These are phyloP conservation scores for Ramalina intermedia DNA, from an alignment of 495 filamentous ascomycete species.

Conservation along the genomic window DNA sequence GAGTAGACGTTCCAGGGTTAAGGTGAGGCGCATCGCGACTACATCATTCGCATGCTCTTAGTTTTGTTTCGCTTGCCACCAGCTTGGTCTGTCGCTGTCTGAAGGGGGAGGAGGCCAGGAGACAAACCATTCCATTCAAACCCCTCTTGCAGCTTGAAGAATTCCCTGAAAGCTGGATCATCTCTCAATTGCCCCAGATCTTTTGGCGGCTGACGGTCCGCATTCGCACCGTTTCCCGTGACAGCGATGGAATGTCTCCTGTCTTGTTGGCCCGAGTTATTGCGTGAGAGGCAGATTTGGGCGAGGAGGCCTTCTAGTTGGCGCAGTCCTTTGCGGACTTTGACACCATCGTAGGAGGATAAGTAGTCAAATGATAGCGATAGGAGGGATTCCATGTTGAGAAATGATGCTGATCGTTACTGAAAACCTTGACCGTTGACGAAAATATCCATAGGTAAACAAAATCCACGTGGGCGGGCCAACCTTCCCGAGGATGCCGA, in stretches of 20 bases:
- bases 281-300: slow-evolving; percentile 75
- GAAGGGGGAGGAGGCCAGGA: background rate
- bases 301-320: slow-evolving; percentile 93
- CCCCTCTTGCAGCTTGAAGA: slow-evolving; percentile 89
- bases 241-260: slow-evolving; percentile 27
- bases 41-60: slow-evolving; percentile 1
- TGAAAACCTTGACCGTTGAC: slow-evolving; percentile 2
- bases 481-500: too few species aligned
- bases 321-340: slow-evolving; percentile 84
- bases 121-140: slow-evolving; percentile 87
- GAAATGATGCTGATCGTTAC: background rate
- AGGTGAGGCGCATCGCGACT: slow-evolving; percentile 75
- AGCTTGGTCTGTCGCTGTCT: background rate
- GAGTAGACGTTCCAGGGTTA: slow-evolving; percentile 75
- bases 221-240: slow-evolving; percentile 17
- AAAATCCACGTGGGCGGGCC: too few species aligned
- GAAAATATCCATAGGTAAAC: background rate
- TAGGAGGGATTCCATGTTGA: slow-evolving; percentile 75
- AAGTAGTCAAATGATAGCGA: slow-evolving; percentile 94
- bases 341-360: slow-evolving; percentile 75
- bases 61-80: background rate
- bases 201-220: slow-evolving; percentile 37
- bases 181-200: slow-evolving; percentile 51
- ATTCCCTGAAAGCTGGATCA: slow-evolving; percentile 88
- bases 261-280: slow-evolving; percentile 25